phyloP scores from a whole-genome alignment of 257 asterid genomes.

The Nicotiana undulata region DNA sequence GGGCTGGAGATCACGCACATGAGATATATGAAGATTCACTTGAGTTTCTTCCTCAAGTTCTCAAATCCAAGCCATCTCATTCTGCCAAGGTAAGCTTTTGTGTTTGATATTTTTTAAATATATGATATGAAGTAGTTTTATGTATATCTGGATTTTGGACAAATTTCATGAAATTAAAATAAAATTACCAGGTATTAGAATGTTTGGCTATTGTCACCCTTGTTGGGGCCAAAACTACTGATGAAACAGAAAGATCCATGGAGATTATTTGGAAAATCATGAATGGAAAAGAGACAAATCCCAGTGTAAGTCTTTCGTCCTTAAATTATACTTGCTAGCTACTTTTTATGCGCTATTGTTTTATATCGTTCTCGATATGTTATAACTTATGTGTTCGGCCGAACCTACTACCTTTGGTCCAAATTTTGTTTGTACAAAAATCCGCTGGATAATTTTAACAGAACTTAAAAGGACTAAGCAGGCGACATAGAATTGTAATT shows the following conservation, averaged over 20 bases:
- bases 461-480: no score
- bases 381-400: no score
- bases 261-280: constrained; percentile 26
- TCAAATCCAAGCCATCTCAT: constrained; percentile 9
- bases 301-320: constrained; percentile 9
- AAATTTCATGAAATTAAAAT: not conserved
- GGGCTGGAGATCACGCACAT: constrained; percentile 26
- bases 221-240: constrained; percentile 21
- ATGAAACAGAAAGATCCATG: constrained; percentile 30
- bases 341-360: no score
- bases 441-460: no score
- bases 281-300: not conserved
- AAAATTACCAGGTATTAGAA: constrained; percentile 13
- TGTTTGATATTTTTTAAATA: not conserved
- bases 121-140: not conserved
- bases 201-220: constrained; percentile 26
- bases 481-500: no score
- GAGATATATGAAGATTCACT: constrained; percentile 27
- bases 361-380: not conserved
- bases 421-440: no score
- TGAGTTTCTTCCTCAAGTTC: constrained; percentile 17
- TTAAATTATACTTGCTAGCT: not conserved
- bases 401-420: no score
- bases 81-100: not conserved
- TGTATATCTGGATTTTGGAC: not conserved